Evolutionary conservation across 768 basidiomycete genomes (phyloP).

Genomic region (Suillus decipiens): DNA sequence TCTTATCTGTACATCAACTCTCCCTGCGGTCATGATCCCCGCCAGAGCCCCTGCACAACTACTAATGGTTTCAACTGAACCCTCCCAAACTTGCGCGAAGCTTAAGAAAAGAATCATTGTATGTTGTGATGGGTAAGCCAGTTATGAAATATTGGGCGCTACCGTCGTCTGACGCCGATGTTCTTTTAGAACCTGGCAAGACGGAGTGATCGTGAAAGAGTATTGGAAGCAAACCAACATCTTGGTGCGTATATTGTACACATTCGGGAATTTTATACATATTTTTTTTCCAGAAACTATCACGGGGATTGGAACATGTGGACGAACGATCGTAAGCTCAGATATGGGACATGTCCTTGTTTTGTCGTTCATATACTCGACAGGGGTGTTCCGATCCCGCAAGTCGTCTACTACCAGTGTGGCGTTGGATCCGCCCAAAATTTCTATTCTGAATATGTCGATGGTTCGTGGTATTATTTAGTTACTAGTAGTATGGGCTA

Average conservation of each 20-base stretch:
- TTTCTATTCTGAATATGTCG: slow-evolving; percentile 58
- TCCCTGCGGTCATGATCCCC: slow-evolving; percentile 16
- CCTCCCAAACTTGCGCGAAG: slow-evolving; percentile 10
- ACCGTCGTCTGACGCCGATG: slow-evolving; percentile 7
- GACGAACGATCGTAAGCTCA: slow-evolving; percentile 42
- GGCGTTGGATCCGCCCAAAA: slow-evolving; percentile 62
- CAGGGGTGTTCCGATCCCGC: slow-evolving; percentile 47
- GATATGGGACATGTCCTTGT: neutral
- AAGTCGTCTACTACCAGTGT: slow-evolving; percentile 65
- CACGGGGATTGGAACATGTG: slow-evolving; percentile 51
- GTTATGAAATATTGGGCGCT: neutral
- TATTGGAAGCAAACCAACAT: slow-evolving; percentile 58
- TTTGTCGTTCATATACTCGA: neutral
- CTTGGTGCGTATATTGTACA: slow-evolving; percentile 39
- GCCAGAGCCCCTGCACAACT: neutral
- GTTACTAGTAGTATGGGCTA: neutral
- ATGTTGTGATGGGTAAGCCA: slow-evolving; percentile 72
- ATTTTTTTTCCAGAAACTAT: slow-evolving; percentile 43
- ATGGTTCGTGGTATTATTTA: slow-evolving; percentile 43
- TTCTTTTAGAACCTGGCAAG: slow-evolving; percentile 66
- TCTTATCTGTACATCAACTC: slow-evolving; percentile 3
- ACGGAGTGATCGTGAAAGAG: slow-evolving; percentile 50
- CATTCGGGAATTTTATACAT: neutral
- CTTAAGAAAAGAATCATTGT: slow-evolving; percentile 63
- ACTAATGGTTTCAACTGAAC: slow-evolving; percentile 4